A percentile compares a stretch with the other conserved stretches of the same genome.
phyloP scores from a whole-genome alignment of 164 flowering plant species.

The Dillenia turbinata region DNA sequence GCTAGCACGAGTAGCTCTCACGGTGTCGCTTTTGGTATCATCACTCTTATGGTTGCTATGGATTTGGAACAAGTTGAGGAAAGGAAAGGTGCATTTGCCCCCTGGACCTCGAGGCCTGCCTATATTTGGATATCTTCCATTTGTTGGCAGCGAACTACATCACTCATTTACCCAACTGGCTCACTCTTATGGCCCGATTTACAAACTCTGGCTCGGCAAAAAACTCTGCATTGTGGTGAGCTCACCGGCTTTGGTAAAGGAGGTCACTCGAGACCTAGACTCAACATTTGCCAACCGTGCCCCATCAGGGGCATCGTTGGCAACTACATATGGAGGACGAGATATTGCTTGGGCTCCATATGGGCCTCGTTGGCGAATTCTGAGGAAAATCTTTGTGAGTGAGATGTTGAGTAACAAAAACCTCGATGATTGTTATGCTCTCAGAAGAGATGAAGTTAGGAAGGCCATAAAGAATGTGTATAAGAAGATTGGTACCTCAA shows the following conservation, averaged over 20 bases:
- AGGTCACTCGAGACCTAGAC: conserved; percentile 15
- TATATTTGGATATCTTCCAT: conserved; percentile 22
- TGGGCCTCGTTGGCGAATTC: conserved; percentile 11
- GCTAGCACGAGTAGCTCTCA: background rate
- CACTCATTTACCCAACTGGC: conserved; percentile 14
- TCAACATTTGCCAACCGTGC: conserved; percentile 12
- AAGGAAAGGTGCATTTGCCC: conserved; percentile 4
- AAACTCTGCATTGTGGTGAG: conserved; percentile 19
- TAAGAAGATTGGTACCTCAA: conserved; percentile 6
- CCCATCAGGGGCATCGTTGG: background rate
- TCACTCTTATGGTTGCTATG: background rate
- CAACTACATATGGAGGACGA: conserved; percentile 4
- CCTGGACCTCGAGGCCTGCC: conserved; percentile 28
- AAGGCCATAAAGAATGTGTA: conserved; percentile 6
- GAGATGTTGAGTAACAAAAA: conserved; percentile 11
- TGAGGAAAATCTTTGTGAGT: conserved; percentile 5
- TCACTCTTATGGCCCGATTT: conserved; percentile 21
- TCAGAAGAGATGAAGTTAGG: conserved; percentile 14
- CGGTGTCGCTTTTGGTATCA: background rate
- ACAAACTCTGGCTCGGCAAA: conserved; percentile 24
- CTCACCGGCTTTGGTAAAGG: conserved; percentile 9
- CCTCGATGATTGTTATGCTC: conserved; percentile 3
- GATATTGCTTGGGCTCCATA: conserved; percentile 11
- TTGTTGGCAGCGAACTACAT: conserved; percentile 18
- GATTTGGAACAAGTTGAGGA: background rate